A percentile compares a stretch with the other conserved stretches of the same genome.
Evolutionary conservation across 768 basidiomycete genomes (phyloP).

Genomic region (Boletus rex-veris): DNA sequence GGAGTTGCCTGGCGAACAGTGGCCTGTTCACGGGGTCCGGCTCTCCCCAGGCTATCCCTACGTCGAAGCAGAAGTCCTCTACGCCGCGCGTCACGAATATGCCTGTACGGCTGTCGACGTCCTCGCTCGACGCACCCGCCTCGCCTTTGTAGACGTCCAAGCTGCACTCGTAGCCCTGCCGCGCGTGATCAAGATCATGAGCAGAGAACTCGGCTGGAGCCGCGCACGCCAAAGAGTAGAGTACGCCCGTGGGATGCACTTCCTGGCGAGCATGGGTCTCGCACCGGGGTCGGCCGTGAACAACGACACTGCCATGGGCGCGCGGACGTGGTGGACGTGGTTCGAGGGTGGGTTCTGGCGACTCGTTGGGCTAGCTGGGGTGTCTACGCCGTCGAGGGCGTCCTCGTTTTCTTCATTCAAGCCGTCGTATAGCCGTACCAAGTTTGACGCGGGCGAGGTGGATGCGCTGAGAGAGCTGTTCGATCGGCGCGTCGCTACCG

Average conservation of each 20-base stretch:
- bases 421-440: slow-evolving; percentile 44
- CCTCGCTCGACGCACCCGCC: slow-evolving; percentile 86
- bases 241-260: slow-evolving; percentile 53
- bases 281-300: slow-evolving; percentile 36
- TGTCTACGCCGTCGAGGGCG: not conserved
- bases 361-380: slow-evolving; percentile 22
- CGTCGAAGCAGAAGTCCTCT: slow-evolving; percentile 91
- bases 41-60: slow-evolving; percentile 74
- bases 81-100: slow-evolving; percentile 87
- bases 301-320: not conserved
- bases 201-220: slow-evolving; percentile 78
- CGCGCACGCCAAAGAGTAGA: slow-evolving; percentile 54
- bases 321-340: slow-evolving; percentile 20
- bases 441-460: slow-evolving; percentile 52
- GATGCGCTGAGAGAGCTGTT: slow-evolving; percentile 42
- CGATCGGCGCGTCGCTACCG: slow-evolving; percentile 3
- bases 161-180: slow-evolving; percentile 84
- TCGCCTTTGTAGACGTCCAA: slow-evolving; percentile 89
- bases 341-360: slow-evolving; percentile 11
- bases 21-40: slow-evolving; percentile 84
- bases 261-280: slow-evolving; percentile 86
- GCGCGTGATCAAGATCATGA: slow-evolving; percentile 88
- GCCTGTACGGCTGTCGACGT: slow-evolving; percentile 91
- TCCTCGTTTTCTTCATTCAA: slow-evolving; percentile 5
- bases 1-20: slow-evolving; percentile 67